Evolutionary conservation across 2,329 filamentous ascomycete species (phyloP).

Genomic region (Cladophialophora chaetospira): DNA sequence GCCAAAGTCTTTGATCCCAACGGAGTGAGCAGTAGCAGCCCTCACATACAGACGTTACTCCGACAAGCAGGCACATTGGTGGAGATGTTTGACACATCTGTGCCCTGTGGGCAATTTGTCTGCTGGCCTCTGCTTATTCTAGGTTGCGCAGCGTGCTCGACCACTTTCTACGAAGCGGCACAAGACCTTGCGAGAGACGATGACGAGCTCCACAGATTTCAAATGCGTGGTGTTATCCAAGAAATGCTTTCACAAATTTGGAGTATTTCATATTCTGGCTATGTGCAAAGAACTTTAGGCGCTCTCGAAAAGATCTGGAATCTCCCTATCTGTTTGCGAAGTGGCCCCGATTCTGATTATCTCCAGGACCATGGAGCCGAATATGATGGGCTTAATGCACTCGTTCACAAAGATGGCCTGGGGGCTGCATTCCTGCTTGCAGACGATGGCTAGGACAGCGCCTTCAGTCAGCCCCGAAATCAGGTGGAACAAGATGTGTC

Average conservation of each 20-base stretch:
- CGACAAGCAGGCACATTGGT: constrained; percentile 9
- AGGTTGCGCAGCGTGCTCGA: constrained; percentile 25
- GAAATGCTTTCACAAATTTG: constrained; percentile 22
- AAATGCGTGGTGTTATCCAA: constrained; percentile 21
- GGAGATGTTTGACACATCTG: constrained; percentile 16
- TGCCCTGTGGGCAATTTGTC: constrained; percentile 25
- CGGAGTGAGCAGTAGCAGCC: constrained; percentile 5
- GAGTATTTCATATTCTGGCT: constrained; percentile 27
- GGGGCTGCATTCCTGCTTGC: constrained; percentile 6
- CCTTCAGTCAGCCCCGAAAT: background rate
- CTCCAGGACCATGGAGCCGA: background rate
- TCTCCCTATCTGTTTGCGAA: constrained; percentile 15
- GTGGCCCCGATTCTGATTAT: too few species aligned
- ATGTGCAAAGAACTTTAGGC: constrained; percentile 19
- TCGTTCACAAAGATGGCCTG: constrained; percentile 20
- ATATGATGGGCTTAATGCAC: constrained; percentile 25
- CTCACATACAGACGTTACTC: constrained; percentile 13
- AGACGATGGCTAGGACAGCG: constrained; percentile 1
- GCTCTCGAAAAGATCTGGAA: constrained; percentile 24
- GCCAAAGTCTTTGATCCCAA: constrained; percentile 21
- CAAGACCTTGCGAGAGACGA: background rate
- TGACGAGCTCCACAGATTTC: background rate
- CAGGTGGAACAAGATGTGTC: background rate
- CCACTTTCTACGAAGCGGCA: background rate
- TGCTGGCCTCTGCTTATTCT: constrained; percentile 28